Evolutionary conservation across 164 flowering plant species (phyloP).

Genomic region (Umbilicus rupestris): DNA sequence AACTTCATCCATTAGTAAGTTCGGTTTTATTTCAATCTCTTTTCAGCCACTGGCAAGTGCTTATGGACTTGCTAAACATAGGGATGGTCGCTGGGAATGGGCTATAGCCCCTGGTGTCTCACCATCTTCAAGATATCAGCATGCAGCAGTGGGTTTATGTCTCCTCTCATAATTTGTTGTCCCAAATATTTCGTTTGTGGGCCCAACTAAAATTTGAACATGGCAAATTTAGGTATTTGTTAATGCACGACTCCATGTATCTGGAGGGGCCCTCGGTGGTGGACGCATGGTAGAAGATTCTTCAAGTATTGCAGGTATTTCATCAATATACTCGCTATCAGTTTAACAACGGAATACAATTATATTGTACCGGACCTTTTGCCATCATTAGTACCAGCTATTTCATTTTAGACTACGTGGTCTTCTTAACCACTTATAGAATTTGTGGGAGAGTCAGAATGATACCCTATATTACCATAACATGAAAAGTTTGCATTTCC

Average conservation of each 20-base stretch:
- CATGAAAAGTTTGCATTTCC: neutral
- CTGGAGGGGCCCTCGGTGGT: slow-evolving; percentile 99
- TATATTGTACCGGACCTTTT: neutral
- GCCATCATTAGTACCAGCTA: neutral
- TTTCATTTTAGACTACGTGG: neutral
- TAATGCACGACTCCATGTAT: slow-evolving; percentile 97
- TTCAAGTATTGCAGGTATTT: slow-evolving; percentile 91
- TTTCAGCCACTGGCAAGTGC: slow-evolving; percentile 92
- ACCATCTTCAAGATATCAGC: slow-evolving; percentile 97
- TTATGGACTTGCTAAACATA: slow-evolving; percentile 97
- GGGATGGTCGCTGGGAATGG: slow-evolving; percentile 99
- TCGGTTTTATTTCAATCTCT: neutral
- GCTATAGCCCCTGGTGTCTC: slow-evolving; percentile 99
- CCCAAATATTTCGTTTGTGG: neutral
- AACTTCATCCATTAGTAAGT: neutral
- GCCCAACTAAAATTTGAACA: neutral
- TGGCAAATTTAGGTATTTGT: slow-evolving; percentile 69
- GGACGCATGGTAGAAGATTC: slow-evolving; percentile 99
- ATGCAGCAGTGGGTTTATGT: slow-evolving; percentile 77
- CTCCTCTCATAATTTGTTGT: neutral
- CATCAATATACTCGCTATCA: neutral
- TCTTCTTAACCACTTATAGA: neutral
- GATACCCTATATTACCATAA: no score
- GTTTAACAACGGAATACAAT: neutral
- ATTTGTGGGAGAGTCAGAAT: no score